Percentiles rank a stretch among this genome's conserved stretches.
These are phyloP conservation scores for Phytophthora ramorum DNA, from an alignment of 352 stramenopile species.

Conservation along the genomic window DNA sequence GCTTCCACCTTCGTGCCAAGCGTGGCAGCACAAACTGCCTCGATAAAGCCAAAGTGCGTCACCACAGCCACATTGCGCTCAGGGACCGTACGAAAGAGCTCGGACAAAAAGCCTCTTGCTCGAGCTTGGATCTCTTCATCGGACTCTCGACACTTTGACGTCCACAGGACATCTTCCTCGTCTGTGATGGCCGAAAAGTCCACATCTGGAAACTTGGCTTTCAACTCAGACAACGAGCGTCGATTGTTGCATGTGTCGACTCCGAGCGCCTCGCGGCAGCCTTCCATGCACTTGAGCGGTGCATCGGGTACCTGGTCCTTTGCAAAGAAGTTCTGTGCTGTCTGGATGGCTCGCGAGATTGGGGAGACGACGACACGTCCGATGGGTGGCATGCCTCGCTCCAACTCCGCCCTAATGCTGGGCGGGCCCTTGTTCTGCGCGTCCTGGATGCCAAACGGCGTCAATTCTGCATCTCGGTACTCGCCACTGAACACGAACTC, in stretches of 20 bases:
- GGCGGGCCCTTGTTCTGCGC: conserved; percentile 48
- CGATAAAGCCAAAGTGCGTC: conserved; percentile 75
- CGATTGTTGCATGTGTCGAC: conserved; percentile 77
- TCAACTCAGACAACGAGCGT: conserved; percentile 47
- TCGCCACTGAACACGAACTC: conserved; percentile 55
- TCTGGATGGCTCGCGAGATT: conserved; percentile 73
- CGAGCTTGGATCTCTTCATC: conserved; percentile 59
- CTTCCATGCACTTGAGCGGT: conserved; percentile 66
- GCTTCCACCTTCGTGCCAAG: conserved; percentile 38
- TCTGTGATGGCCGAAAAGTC: conserved; percentile 63
- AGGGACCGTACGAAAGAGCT: conserved; percentile 60
- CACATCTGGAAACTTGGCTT: conserved; percentile 60
- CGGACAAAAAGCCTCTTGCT: conserved; percentile 52
- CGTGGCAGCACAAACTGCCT: conserved; percentile 55
- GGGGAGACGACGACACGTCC: conserved; percentile 55
- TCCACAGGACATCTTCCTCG: conserved; percentile 65
- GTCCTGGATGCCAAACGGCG: conserved; percentile 56
- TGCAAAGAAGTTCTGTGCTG: conserved; percentile 62
- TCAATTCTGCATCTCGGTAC: conserved; percentile 69
- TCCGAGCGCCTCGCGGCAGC: conserved; percentile 67
- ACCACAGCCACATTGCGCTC: conserved; percentile 66
- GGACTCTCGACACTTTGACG: conserved; percentile 60
- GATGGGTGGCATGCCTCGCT: conserved; percentile 64
- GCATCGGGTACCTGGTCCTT: conserved; percentile 31
- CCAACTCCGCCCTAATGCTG: conserved; percentile 43